Evolutionary conservation across 257 asterid genomes (phyloP), one percentile per base, ranked within the genome.

Genomic region (Solanum pennellii): DNA sequence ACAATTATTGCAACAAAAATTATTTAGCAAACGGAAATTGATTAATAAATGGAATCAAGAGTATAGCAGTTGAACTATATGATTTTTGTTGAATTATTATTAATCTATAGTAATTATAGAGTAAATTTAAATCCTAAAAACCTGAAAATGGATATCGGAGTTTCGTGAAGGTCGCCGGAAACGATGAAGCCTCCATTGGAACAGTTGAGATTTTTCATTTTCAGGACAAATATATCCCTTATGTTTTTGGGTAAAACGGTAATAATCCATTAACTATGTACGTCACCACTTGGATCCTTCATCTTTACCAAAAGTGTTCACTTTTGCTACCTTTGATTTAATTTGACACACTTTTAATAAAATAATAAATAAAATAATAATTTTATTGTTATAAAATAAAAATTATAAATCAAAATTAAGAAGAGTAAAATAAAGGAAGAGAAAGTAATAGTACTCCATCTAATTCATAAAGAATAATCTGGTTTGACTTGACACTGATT

Each of bases 121-220:
- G 18, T 80, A 80, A 47, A 80, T 80, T 9, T 9, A 27, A 15
- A 9, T 18, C 21, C 16, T 56, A 20, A 74, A 71, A 49, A 93
- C 96, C 98, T 90, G 94, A 86, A 68, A 88, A 87, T 66, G 91
- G 90, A 29, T 56, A 85, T n/a, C 68, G 90, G 87, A 91, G 89
- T 80, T 88, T 33, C 76, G 87, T 75, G 90, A 87, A 87, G 89
- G 86, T 83, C n/a, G 93, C 83, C 56, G 94, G 83, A 82, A 92
- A 88, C 33, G 91, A 90, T 3, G 94, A 90, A 88, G 91, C 88
- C 89, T 92, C 97, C 97, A 95, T 95, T 35, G 27, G 84, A 47
- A 18, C 27, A 80, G 84, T 29, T 27, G 66, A 11, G 0, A 47
- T 16, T 80, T 80, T 80, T 27, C 18, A 80, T 79, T 45, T 79